phyloP scores from a whole-genome alignment of 2,329 filamentous ascomycete genomes.

The Madurella fahalii region DNA sequence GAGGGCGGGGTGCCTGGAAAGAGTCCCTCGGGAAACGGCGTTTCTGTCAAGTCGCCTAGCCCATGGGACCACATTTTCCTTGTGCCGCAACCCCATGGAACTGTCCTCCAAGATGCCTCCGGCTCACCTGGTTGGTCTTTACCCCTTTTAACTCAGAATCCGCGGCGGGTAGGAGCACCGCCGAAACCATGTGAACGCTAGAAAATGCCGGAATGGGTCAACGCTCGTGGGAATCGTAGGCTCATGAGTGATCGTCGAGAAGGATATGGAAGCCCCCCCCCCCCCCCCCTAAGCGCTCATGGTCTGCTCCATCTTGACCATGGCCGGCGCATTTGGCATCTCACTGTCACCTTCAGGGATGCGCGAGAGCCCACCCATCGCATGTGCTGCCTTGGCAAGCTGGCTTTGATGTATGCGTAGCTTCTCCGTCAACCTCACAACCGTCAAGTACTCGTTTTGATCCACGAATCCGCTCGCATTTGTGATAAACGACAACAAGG shows the following conservation, averaged over 20 bases:
- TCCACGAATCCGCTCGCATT: conserved; percentile 70
- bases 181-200: not conserved
- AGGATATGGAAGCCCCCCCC: not conserved
- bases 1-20: too few relatives aligned
- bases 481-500: conserved; percentile 77
- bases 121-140: not conserved
- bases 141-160: not conserved
- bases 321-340: conserved; percentile 37
- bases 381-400: conserved; percentile 30
- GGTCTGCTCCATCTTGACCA: conserved; percentile 35
- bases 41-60: too few relatives aligned
- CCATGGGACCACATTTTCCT: too few relatives aligned
- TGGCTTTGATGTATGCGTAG: conserved; percentile 61
- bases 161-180: not conserved
- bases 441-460: conserved; percentile 69
- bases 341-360: conserved; percentile 57
- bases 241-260: not conserved
- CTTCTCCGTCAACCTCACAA: conserved; percentile 82
- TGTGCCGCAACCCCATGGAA: too few relatives aligned
- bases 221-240: not conserved
- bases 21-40: too few relatives aligned
- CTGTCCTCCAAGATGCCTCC: too few relatives aligned
- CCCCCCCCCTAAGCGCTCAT: conserved; percentile 28
- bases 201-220: not conserved
- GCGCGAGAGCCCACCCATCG: conserved; percentile 48